These are phyloP conservation scores for Myriosclerotinia duriaeana DNA, from an alignment of 2,329 filamentous ascomycete species.

Conservation along the genomic window DNA sequence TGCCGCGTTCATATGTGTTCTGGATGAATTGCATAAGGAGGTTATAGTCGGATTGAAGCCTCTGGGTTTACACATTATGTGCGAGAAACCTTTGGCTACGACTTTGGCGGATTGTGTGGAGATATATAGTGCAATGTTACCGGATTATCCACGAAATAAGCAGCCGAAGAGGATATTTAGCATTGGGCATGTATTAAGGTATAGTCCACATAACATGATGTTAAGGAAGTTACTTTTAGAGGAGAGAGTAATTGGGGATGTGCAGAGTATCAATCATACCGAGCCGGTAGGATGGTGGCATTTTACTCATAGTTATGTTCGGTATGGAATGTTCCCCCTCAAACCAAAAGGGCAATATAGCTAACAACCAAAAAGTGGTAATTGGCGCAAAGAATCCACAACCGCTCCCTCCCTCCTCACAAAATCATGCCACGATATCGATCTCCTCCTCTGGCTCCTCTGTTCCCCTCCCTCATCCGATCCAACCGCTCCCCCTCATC, in stretches of 20 bases:
- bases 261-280: slow-evolving; percentile 84
- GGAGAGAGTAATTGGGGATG: slow-evolving; percentile 75
- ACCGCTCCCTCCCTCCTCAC: slow-evolving; percentile 83
- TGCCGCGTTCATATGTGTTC: slow-evolving; percentile 68
- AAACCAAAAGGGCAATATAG: neutral
- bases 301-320: slow-evolving; percentile 85
- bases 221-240: slow-evolving; percentile 75
- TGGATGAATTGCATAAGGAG: slow-evolving; percentile 85
- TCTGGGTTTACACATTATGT: slow-evolving; percentile 78
- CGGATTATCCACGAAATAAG: slow-evolving; percentile 40
- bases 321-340: slow-evolving; percentile 43
- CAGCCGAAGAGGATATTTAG: slow-evolving; percentile 64
- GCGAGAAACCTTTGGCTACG: slow-evolving; percentile 90
- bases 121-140: slow-evolving; percentile 62
- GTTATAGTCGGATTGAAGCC: slow-evolving; percentile 73
- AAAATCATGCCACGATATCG: slow-evolving; percentile 95
- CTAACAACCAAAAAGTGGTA: slow-evolving; percentile 58
- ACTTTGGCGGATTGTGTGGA: slow-evolving; percentile 73
- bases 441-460: slow-evolving; percentile 87
- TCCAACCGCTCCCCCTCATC: slow-evolving; percentile 28
- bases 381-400: slow-evolving; percentile 81
- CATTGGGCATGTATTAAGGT: slow-evolving; percentile 89
- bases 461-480: slow-evolving; percentile 56
- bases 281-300: slow-evolving; percentile 98
- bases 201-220: slow-evolving; percentile 88